phyloP scores from a whole-genome alignment of 768 basidiomycete species.

The Auricularia auricula-judae region DNA sequence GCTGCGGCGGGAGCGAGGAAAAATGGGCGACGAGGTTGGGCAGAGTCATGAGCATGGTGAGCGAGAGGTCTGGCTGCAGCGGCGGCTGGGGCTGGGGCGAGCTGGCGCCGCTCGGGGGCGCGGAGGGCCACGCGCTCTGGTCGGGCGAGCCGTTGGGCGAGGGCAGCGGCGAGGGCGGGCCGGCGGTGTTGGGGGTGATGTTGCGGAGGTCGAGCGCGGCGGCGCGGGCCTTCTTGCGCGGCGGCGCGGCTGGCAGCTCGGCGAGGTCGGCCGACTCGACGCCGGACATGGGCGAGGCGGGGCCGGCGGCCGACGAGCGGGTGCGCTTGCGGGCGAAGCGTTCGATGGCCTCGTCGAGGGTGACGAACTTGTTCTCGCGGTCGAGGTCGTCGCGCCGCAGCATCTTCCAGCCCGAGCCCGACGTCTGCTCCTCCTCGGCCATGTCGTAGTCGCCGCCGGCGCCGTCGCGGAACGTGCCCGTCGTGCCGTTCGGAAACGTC shows the following conservation, averaged over 20 bases:
- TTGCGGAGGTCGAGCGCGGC: constrained; percentile 36
- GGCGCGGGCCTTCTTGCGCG: constrained; percentile 68
- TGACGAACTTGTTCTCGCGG: constrained; percentile 36
- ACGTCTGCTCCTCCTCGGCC: constrained; percentile 63
- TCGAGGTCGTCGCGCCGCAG: constrained; percentile 48
- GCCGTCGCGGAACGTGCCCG: constrained; percentile 63
- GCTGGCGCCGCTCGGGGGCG: constrained; percentile 67
- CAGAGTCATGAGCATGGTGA: constrained; percentile 78
- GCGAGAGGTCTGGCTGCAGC: constrained; percentile 67
- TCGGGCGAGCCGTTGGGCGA: constrained; percentile 74
- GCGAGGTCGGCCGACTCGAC: constrained; percentile 16
- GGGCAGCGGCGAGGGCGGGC: constrained; percentile 74
- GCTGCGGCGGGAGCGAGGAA: constrained; percentile 58
- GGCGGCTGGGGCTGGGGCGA: constrained; percentile 56
- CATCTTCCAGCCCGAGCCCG: constrained; percentile 68
- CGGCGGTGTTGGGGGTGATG: constrained; percentile 60
- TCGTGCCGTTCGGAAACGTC: constrained; percentile 69
- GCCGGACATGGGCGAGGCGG: background rate
- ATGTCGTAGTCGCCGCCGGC: constrained; percentile 52
- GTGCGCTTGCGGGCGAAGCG: constrained; percentile 60
- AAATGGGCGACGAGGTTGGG: constrained; percentile 78
- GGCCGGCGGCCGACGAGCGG: constrained; percentile 40
- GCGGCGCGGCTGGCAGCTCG: constrained; percentile 41
- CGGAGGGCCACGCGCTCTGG: constrained; percentile 67
- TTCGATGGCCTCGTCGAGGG: constrained; percentile 71